Evolutionary conservation across 2,329 filamentous ascomycete species (phyloP).

Genomic region (Trichocomaceae sp.): DNA sequence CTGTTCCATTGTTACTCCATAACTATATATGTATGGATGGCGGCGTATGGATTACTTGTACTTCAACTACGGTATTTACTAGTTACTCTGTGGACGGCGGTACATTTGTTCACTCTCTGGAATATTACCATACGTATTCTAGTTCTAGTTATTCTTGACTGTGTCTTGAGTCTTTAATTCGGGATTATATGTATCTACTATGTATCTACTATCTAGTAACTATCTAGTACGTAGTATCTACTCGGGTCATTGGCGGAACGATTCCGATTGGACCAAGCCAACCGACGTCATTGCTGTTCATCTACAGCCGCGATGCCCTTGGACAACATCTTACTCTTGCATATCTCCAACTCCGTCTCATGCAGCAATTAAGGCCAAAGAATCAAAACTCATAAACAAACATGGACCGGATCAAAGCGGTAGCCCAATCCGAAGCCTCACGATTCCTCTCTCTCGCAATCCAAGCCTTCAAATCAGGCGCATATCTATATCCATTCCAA

Average conservation of each 20-base stretch:
- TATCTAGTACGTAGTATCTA: too few species aligned
- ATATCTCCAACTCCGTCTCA: neutral
- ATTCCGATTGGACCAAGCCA: neutral
- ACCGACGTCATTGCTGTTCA: neutral
- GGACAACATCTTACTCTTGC: neutral
- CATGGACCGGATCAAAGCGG: constrained; percentile 51
- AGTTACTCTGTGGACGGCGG: neutral
- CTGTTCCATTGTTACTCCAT: neutral
- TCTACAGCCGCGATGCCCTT: neutral
- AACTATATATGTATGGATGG: neutral
- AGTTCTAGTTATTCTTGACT: too few species aligned
- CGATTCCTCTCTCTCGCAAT: constrained; percentile 57
- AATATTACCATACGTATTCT: too few species aligned
- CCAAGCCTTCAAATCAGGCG: constrained; percentile 66
- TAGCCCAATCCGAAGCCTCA: constrained; percentile 62
- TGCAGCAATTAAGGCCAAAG: too few species aligned
- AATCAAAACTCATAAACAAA: neutral
- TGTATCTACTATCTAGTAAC: too few species aligned
- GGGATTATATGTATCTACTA: too few species aligned
- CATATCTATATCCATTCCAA: constrained; percentile 82
- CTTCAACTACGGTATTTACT: neutral
- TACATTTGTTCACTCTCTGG: neutral
- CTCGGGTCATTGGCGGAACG: neutral
- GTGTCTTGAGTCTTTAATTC: too few species aligned
- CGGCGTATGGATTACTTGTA: neutral